Conservation (phyloP, 2,329 filamentous ascomycete species). For the Furcasterigmium furcatum region DNA sequence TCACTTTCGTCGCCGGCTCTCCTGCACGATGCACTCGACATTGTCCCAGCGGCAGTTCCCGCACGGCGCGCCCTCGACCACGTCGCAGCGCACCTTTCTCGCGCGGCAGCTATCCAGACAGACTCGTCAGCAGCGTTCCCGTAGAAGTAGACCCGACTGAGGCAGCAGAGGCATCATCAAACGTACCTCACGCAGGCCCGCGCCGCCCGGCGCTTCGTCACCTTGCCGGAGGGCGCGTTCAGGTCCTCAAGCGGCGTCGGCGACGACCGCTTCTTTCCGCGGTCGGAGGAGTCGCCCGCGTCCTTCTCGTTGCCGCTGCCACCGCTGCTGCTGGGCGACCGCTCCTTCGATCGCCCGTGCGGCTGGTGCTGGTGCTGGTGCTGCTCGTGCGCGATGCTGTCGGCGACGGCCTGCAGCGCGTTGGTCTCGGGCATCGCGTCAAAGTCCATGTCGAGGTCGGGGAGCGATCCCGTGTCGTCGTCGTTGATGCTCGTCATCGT, state of each 20-base stretch:
- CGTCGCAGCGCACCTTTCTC: constrained; percentile 90
- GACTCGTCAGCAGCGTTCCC: background rate
- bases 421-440: background rate
- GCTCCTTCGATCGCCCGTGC: background rate
- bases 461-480: background rate
- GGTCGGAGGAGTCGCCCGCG: constrained; percentile 7
- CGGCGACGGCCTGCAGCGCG: constrained; percentile 4
- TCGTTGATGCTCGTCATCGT: constrained; percentile 1
- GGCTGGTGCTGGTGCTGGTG: background rate
- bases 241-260: constrained; percentile 7
- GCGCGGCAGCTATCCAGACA: constrained; percentile 63
- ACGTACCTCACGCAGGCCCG: constrained; percentile 67
- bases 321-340: constrained; percentile 2
- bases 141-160: no score
- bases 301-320: constrained; percentile 8
- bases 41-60: constrained; percentile 83
- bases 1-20: constrained; percentile 85
- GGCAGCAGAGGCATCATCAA: no score
- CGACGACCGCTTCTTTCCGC: constrained; percentile 12
- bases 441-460: constrained; percentile 2
- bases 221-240: constrained; percentile 34
- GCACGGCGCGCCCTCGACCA: constrained; percentile 83
- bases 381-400: constrained; percentile 1
- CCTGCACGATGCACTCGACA: constrained; percentile 72
- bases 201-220: constrained; percentile 78